Evolutionary conservation across 2,329 filamentous ascomycete species (phyloP).

Genomic region (Fragosphaeria purpurea): DNA sequence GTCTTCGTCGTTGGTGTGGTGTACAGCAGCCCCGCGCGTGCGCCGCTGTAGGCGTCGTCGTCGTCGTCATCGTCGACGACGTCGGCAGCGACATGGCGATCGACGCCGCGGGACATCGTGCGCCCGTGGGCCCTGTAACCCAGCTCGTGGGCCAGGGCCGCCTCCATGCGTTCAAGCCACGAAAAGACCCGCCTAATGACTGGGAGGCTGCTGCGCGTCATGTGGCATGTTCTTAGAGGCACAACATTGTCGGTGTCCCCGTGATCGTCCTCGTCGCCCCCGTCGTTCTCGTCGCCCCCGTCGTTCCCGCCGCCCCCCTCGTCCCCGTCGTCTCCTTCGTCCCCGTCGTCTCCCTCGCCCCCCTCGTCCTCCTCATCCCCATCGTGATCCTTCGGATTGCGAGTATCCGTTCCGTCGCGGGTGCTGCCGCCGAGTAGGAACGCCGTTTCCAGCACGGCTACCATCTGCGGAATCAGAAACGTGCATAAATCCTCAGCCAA

Average conservation of each 20-base stretch:
- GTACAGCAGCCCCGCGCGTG: neutral
- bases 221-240: neutral
- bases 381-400: neutral
- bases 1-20: neutral
- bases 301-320: neutral
- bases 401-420: no score
- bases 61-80: neutral
- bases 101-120: neutral
- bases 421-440: slow-evolving; percentile 8
- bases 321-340: neutral
- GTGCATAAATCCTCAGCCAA: slow-evolving; percentile 7
- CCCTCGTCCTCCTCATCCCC: neutral
- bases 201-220: neutral
- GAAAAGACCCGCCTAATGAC: neutral
- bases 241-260: neutral
- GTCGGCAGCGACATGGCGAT: neutral
- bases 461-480: slow-evolving; percentile 8
- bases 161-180: slow-evolving; percentile 10
- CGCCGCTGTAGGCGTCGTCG: neutral
- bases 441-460: slow-evolving; percentile 2
- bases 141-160: slow-evolving; percentile 8
- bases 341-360: neutral
- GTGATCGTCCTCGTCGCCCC: neutral
- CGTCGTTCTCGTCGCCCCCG: neutral
- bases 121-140: slow-evolving; percentile 6